These are phyloP conservation scores for Pyricularia sp. DNA, from an alignment of 2,329 filamentous ascomycete species.

Conservation along the genomic window DNA sequence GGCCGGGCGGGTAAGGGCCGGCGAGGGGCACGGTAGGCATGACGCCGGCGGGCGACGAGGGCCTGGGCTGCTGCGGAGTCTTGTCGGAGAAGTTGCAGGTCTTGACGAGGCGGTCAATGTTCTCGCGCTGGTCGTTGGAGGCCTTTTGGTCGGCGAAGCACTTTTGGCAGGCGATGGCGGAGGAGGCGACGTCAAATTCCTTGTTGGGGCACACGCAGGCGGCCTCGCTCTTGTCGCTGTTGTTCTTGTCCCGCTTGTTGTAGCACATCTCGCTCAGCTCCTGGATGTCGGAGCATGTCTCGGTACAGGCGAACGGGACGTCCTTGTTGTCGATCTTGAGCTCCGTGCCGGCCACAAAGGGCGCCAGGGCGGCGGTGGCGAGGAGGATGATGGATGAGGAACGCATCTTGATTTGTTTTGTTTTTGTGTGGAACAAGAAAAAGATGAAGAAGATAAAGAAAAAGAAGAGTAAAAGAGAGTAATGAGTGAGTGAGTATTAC, in stretches of 20 bases:
- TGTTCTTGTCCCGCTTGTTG: background rate
- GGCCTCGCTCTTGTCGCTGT: background rate
- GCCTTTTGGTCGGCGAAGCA: background rate
- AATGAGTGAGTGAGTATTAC: background rate
- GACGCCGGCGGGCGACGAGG: no score
- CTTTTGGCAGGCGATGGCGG: background rate
- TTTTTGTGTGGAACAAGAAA: background rate
- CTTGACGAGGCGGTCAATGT: background rate
- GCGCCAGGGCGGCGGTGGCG: background rate
- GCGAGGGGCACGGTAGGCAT: background rate
- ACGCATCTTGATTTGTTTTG: background rate
- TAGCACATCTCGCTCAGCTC: background rate
- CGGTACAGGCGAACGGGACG: background rate
- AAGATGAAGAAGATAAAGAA: background rate
- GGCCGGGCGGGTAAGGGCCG: no score
- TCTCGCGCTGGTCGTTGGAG: background rate
- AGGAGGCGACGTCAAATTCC: background rate
- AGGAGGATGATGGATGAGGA: background rate
- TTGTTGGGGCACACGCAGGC: background rate
- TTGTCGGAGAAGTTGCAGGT: background rate
- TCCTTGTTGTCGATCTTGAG: background rate
- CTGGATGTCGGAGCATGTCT: background rate
- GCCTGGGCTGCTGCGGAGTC: no score
- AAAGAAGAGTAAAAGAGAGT: background rate
- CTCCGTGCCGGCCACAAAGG: background rate